Base-by-base conservation (phyloP, 2,329 filamentous ascomycete genomes). In the Aspergillus fischeri region DNA sequence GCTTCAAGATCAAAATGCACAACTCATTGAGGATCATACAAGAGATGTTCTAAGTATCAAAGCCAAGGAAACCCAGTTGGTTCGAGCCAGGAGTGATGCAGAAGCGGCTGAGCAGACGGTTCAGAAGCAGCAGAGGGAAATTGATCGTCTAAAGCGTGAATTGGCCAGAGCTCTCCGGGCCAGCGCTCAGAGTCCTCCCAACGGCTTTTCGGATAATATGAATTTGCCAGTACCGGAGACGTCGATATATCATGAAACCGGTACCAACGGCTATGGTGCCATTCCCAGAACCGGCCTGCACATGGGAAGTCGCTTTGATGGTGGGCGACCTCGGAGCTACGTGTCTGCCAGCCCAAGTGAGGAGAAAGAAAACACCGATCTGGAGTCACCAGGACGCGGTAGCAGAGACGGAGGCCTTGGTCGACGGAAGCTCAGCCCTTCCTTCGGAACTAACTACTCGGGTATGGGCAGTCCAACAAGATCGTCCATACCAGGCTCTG, bases 21-120 rank as follows among this genome's bases (percentile, higher is more conserved):
- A 94, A 61, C 81, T 99, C 35, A 99, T 99, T 60, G 94, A 99
- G 75, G 93, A 97, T 67, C 93, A 97, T 73, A 99, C 94, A 0
- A 84, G 93, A 50, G 93, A 99, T 67, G 91, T 97, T 0, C 81
- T 99, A 45, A 94, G 92, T 65, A 95, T 99, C 77, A 97, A 97
- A 74, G 94, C 94, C 14, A 99, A 99, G 75, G 94, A 99, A 74
- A 97, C 94, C 3, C 94, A 99, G 68, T 83, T 99, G 4, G 93
- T 97, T 9, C 88, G 94, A 48, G 92, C 94, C 10, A 84, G 92
- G 54, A 92, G 90, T 63, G 94, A 99, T 68, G 90, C 89, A 32
- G 93, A 97, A 72, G 86, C 90, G 0, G 90, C 92, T 0, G 92
- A 97, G 71, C 87, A 92, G 67, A 88, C 87, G 57, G 92, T 94